Base-by-base conservation (phyloP, 163 green algal genomes). In the Chlorella variabilis region DNA sequence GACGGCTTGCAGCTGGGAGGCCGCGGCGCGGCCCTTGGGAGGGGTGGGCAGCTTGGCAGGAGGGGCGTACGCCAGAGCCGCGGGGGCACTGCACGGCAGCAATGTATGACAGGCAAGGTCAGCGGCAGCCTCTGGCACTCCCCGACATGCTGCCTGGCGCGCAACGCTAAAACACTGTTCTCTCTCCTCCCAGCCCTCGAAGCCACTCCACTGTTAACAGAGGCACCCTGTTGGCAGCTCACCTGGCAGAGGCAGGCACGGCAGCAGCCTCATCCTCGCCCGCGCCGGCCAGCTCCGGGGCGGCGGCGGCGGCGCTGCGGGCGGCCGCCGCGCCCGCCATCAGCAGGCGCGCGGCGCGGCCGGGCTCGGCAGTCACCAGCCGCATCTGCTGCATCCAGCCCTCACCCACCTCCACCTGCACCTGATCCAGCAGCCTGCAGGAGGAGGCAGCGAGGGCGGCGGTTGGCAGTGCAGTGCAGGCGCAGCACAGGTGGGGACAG, bases 371-470 rank as follows among this genome's bases (percentile, higher is more conserved):
- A 9, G 34, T 81, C 15, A 59, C 58, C 31, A 84, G 69, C 58
- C 77, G 61, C 68, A 88, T 84, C 59, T 89, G 83, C 49, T 85
- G 69, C 80, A 85, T 62, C 84, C 84, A 89, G 41, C 38, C 36
- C 21, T 86, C 66, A 27, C 59, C 76, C 25, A 89, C 75, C 25
- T 84, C 62, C 36, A 89, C 63, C 39, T 85, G 61, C 58, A 88
- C 51, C 3, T 33, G 29, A 25, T 82, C 59, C 25, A 89, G 42
- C 75, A 78, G 58, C 66, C 79, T 84, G 54, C 48, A n/a, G 51
- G 2, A 9, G 21, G 23, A 59, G 29, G 42, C 17, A 61, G n/a
- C n/a, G n/a, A n/a, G n/a, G n/a, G n/a, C n/a, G n/a, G n/a, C n/a
- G n/a, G n/a, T n/a, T n/a, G n/a, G n/a, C n/a, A n/a, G n/a, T n/a